Evolutionary conservation across 805 yeast species (phyloP).

Genomic region (Clavispora asparagi): DNA sequence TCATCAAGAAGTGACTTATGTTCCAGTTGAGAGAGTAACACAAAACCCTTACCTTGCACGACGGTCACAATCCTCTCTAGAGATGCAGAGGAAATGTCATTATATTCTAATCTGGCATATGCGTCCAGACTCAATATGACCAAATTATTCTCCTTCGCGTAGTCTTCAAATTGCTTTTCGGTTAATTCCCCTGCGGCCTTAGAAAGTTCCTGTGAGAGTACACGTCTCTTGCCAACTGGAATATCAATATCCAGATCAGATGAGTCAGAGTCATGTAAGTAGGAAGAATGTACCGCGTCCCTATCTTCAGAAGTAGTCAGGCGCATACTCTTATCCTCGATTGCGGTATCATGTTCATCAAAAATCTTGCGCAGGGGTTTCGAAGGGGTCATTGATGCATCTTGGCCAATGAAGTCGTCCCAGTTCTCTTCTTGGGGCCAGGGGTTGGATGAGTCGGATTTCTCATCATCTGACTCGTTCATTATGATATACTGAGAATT

Average conservation of each 20-base stretch:
- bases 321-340: slow-evolving; percentile 1
- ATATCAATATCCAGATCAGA: slow-evolving; percentile 19
- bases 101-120: slow-evolving; percentile 25
- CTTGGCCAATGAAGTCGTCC: slow-evolving; percentile 36
- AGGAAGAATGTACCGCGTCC: not conserved
- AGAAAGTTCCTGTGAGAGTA: slow-evolving; percentile 14
- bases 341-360: slow-evolving; percentile 11
- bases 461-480: slow-evolving; percentile 20
- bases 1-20: slow-evolving; percentile 26
- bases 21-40: slow-evolving; percentile 22
- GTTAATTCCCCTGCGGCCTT: slow-evolving; percentile 10
- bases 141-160: slow-evolving; percentile 29
- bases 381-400: slow-evolving; percentile 19
- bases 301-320: not conserved
- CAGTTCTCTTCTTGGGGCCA: slow-evolving; percentile 22
- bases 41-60: slow-evolving; percentile 22
- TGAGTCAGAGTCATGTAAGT: slow-evolving; percentile 22
- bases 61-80: slow-evolving; percentile 20
- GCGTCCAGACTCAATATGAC: slow-evolving; percentile 26
- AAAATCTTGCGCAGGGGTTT: slow-evolving; percentile 15
- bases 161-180: slow-evolving; percentile 26
- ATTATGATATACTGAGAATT: slow-evolving; percentile 27
- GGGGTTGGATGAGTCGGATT: slow-evolving; percentile 3
- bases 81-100: slow-evolving; percentile 19
- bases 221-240: slow-evolving; percentile 5